A percentile compares a stretch with the other conserved stretches of the same genome.
Evolutionary conservation across 1,284 basidiomycete species (phyloP).

Genomic region (Papiliotrema nemorosa): DNA sequence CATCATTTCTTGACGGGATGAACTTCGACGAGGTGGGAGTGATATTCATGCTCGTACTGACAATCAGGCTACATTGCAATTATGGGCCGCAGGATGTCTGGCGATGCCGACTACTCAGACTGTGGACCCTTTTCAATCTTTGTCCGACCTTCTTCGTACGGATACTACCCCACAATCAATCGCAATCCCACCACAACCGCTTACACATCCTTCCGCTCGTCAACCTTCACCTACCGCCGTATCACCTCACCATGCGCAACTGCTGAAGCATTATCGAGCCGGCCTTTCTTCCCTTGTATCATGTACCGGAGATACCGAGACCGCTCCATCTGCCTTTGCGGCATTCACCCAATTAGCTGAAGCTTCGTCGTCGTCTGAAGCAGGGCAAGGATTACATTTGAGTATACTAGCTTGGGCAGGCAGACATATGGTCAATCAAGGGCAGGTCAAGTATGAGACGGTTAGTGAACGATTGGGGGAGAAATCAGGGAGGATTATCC

Average conservation of each 20-base stretch:
- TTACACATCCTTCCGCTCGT: not conserved
- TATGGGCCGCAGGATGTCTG: conserved; percentile 30
- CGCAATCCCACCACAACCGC: not conserved
- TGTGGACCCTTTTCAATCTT: conserved; percentile 18
- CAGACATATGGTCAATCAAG: conserved; percentile 32
- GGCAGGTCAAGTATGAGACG: conserved; percentile 28
- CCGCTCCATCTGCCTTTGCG: not conserved
- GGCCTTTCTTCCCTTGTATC: conserved; percentile 7
- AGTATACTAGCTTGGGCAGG: conserved; percentile 36
- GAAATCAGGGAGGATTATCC: conserved; percentile 18
- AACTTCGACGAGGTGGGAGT: conserved; percentile 23
- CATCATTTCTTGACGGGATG: not conserved
- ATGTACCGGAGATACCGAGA: conserved; percentile 5
- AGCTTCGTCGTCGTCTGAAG: conserved; percentile 1
- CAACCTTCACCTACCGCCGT: not conserved
- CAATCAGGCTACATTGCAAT: conserved; percentile 21
- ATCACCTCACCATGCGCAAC: not conserved
- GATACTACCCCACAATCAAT: not conserved
- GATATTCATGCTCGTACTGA: not conserved
- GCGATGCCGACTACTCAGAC: conserved; percentile 14
- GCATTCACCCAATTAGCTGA: conserved; percentile 5
- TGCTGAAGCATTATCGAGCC: conserved; percentile 6
- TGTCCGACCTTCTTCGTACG: conserved; percentile 1
- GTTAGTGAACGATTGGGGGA: conserved; percentile 27
- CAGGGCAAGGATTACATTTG: conserved; percentile 26